phyloP scores from a whole-genome alignment of 306 rosid genomes.

The Fagus crenata region DNA sequence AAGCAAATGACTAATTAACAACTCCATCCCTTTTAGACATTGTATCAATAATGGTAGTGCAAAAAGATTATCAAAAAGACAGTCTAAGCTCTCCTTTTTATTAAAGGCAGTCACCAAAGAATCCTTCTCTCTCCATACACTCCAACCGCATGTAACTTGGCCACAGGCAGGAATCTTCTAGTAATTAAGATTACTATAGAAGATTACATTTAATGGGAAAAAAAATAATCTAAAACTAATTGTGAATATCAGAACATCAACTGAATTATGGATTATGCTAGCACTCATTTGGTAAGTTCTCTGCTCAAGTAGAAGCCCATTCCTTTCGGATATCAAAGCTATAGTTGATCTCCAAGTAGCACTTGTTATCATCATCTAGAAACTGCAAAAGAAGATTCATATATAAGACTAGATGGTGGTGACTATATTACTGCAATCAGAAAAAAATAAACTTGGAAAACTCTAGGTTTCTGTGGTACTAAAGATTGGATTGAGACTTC shows the following conservation, averaged over 20 bases:
- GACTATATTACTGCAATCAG: background rate
- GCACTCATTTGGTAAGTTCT: constrained; percentile 14
- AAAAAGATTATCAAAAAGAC: constrained; percentile 2
- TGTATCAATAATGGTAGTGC: background rate
- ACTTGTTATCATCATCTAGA: constrained; percentile 84
- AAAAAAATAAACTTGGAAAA: background rate
- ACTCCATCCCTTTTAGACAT: background rate
- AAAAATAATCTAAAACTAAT: constrained; percentile 11
- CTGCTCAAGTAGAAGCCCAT: constrained; percentile 50
- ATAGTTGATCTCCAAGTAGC: constrained; percentile 93
- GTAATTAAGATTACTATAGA: constrained; percentile 27
- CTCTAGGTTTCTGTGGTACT: background rate
- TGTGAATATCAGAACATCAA: constrained; percentile 27
- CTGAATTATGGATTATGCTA: constrained; percentile 16
- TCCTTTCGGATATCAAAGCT: constrained; percentile 76
- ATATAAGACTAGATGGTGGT: background rate
- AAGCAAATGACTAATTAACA: too few species aligned
- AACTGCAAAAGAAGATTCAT: constrained; percentile 43
- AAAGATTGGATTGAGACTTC: background rate
- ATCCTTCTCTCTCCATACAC: constrained; percentile 22
- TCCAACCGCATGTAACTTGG: constrained; percentile 24
- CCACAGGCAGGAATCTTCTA: constrained; percentile 4
- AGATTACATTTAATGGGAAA: constrained; percentile 12
- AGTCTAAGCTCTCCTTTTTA: constrained; percentile 21
- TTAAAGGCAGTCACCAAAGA: constrained; percentile 33